phyloP scores from a whole-genome alignment of 1,284 basidiomycete species.

The Cryptococcus wingfieldii region DNA sequence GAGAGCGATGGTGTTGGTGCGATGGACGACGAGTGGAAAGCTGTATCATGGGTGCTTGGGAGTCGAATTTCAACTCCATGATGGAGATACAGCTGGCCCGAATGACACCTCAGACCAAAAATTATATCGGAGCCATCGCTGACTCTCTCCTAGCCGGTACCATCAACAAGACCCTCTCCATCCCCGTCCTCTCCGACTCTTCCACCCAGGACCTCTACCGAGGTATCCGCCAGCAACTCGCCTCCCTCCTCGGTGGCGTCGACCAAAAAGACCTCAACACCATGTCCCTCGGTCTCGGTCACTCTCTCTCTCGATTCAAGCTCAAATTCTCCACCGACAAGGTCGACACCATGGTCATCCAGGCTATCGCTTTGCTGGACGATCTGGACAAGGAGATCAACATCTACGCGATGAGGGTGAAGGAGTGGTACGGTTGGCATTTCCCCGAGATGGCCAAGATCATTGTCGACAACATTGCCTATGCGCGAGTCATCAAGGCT shows the following conservation, averaged over 20 bases:
- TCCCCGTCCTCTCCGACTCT: constrained; percentile 71
- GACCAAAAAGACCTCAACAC: constrained; percentile 95
- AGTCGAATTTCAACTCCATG: not conserved
- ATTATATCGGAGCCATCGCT: too few relatives aligned
- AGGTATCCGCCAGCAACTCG: constrained; percentile 86
- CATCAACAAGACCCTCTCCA: constrained; percentile 89
- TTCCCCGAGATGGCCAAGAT: constrained; percentile 99
- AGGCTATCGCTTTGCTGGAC: constrained; percentile 96
- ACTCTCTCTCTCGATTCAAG: constrained; percentile 96
- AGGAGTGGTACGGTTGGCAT: constrained; percentile 99
- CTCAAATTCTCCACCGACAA: constrained; percentile 99
- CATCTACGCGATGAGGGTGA: constrained; percentile 98
- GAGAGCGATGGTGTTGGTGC: not conserved
- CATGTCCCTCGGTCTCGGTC: constrained; percentile 95
- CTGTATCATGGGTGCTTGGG: too few relatives aligned
- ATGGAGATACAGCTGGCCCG: not conserved
- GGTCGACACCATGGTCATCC: constrained; percentile 98
- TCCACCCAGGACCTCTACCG: constrained; percentile 82
- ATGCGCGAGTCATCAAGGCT: constrained; percentile 81
- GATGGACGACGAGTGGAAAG: too few relatives aligned
- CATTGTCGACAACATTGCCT: constrained; percentile 92
- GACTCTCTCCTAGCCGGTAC: constrained; percentile 58
- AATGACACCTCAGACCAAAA: not conserved
- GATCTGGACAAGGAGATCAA: constrained; percentile 99
- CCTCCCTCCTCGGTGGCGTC: constrained; percentile 78